phyloP scores from a whole-genome alignment of 306 rosid species.

The Cicer arietinum region DNA sequence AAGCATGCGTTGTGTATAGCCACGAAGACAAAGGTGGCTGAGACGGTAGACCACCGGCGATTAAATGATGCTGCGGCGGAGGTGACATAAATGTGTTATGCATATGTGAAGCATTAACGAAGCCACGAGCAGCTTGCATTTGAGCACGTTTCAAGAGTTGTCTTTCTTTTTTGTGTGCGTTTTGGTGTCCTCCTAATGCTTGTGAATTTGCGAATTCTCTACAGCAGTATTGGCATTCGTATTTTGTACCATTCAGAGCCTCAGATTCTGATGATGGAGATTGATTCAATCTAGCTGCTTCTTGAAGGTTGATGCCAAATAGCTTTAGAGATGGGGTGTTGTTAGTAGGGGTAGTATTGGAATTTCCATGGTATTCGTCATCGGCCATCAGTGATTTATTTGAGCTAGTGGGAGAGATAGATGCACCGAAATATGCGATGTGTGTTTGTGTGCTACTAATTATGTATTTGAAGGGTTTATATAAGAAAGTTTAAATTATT shows the following conservation, averaged over 20 bases:
- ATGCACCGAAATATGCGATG: conserved; percentile 19
- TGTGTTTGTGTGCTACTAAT: not conserved
- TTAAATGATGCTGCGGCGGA: conserved; percentile 11
- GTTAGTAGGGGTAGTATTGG: not conserved
- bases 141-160: conserved; percentile 60
- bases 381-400: conserved; percentile 37
- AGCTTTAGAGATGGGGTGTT: conserved; percentile 45
- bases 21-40: conserved; percentile 37
- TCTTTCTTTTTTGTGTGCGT: conserved; percentile 64
- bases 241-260: conserved; percentile 39
- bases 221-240: conserved; percentile 61
- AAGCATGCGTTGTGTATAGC: conserved; percentile 20
- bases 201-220: conserved; percentile 64
- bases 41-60: not conserved
- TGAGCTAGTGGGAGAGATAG: not conserved
- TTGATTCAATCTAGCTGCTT: conserved; percentile 18
- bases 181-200: conserved; percentile 71
- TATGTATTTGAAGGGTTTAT: conserved; percentile 29
- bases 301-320: conserved; percentile 60
- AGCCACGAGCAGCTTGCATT: conserved; percentile 53
- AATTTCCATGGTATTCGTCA: conserved; percentile 35
- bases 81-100: conserved; percentile 41
- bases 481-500: conserved; percentile 9
- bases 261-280: not conserved
- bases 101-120: conserved; percentile 38